Evolutionary conservation across 2,329 filamentous ascomycete species (phyloP), one percentile per base, ranked within the genome.

Genomic region (Hymenoscyphus albidus): DNA sequence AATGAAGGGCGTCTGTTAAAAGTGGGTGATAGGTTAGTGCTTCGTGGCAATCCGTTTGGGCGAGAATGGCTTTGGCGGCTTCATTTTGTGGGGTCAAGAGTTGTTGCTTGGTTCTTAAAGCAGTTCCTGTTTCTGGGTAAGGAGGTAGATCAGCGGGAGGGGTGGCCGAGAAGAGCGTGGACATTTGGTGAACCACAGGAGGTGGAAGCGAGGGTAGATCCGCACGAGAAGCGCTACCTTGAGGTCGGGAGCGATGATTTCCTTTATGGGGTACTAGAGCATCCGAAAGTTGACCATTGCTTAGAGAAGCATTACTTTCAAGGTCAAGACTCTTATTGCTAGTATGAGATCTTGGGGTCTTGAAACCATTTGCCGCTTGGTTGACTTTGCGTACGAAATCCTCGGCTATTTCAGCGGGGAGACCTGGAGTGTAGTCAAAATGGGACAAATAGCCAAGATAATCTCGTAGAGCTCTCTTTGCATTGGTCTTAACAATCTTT

Each of bases 1-100:
- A 88, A 75, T 96, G 91, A 0, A 96, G 82, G 0, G 89, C 89
- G 69, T 96, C 92, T 6, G 87, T 87, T 12, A 96, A 81, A 9
- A 95, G 82, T 0, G 92, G 92, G 72, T 96, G 92, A 74, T 92
- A 95, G 0, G 91, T 95, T 35, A 91, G 82, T 51, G 83, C 83
- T 77, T 92, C 90, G 55, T 85, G 81, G 61, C 78, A 80, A 63
- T 81, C 79, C 12, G 78, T 74, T 67, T 74, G 70, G 32, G 76
- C 77, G 64, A 79, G 75, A 40, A 78, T 69, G 4, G 75, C 66
- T 14, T 77, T 73, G 6, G 66, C 63, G 10, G 73, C 62, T 65
- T 75, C 70, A 18, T 71, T 70, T 42, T 75, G 70, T 16, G 74
- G 65, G 27, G 73, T 56, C 65, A 75, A 64, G 35, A 76, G 68